Base-by-base conservation (phyloP, 1,284 basidiomycete species). In the Volvariella surrecta region DNA sequence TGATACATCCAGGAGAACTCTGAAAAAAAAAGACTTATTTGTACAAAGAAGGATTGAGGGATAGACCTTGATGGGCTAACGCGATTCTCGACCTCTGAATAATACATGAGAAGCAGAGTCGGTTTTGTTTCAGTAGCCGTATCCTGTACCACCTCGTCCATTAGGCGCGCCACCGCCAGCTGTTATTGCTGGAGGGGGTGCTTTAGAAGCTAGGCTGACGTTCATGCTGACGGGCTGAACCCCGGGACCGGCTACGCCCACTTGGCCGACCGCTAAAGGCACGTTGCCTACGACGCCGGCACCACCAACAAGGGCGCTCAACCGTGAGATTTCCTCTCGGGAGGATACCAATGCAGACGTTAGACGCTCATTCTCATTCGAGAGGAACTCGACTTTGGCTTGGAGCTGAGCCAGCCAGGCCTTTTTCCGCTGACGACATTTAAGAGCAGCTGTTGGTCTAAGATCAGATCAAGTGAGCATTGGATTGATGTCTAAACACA, bases 351-450 rank as follows among this genome's bases (percentile, higher is more conserved):
- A 76, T 51, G 81, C 74, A 44, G 78, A 67, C 50, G 81, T 73
- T 19, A 99, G 79, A n/a, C 90, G 81, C 61, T 98, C 93, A 62
- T 99, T 99, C 65, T 98, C 95, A 52, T 85, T 82, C 21, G 77
- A 72, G 21, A 98, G 74, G 52, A 76, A 89, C 60, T 98, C 94
- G 59, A 94, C 90, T 58, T 95, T 95, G 43, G 85, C 82, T 63
- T 99, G 95, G 15, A 99, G 71, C 52, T 91, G 86, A 18, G 82
- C 75, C 19, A 98, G 76, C 95, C 96, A 99, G 4, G 92, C 92
- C 66, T 99, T 99, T 65, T 99, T 99, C 45, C 95, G 83, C 61
- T 99, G 95, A 32, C 95, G 89, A 64, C 96, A 99, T 67, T 99
- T 99, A 57, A 98, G 79, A 2, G 95, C 95, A 46, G 95, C 95